A percentile compares a stretch with the other conserved stretches of the same genome.
Conservation (phyloP, 2,329 filamentous ascomycete genomes). For the Aspergillus sp. region DNA sequence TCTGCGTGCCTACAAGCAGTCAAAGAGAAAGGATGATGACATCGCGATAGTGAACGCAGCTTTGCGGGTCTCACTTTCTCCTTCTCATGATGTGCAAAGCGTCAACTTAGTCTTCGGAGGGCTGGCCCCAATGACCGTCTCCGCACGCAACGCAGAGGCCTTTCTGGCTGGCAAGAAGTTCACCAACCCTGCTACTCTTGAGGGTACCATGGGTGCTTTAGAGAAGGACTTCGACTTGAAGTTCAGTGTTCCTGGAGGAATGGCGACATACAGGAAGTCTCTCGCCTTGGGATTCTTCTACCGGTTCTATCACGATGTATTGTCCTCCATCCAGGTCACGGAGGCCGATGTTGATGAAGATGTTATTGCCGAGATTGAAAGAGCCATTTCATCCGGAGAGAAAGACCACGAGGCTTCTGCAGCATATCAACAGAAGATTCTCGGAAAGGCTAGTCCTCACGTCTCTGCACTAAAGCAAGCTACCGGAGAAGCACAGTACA, state of each 20-base stretch:
- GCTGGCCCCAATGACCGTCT: conserved; percentile 90
- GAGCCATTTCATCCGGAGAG: conserved; percentile 75
- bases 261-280: conserved; percentile 94
- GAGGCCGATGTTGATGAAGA: conserved; percentile 66
- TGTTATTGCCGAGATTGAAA: conserved; percentile 79
- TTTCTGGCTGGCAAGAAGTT: conserved; percentile 78
- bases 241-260: conserved; percentile 92
- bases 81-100: conserved; percentile 69
- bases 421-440: conserved; percentile 77
- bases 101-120: conserved; percentile 88
- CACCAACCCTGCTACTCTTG: conserved; percentile 77
- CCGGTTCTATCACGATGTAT: conserved; percentile 88
- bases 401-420: conserved; percentile 75
- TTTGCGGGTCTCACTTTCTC: conserved; percentile 70
- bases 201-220: conserved; percentile 87
- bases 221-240: conserved; percentile 84
- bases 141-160: conserved; percentile 74
- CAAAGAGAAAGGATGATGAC: conserved; percentile 96
- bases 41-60: conserved; percentile 96
- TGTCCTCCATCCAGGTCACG: conserved; percentile 58
- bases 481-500: conserved; percentile 93
- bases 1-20: conserved; percentile 89
- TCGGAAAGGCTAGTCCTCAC: conserved; percentile 84
- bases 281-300: conserved; percentile 95
- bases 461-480: conserved; percentile 91